Base-by-base conservation (phyloP, 2,329 filamentous ascomycete genomes). In the Botryotinia narcissicola region DNA sequence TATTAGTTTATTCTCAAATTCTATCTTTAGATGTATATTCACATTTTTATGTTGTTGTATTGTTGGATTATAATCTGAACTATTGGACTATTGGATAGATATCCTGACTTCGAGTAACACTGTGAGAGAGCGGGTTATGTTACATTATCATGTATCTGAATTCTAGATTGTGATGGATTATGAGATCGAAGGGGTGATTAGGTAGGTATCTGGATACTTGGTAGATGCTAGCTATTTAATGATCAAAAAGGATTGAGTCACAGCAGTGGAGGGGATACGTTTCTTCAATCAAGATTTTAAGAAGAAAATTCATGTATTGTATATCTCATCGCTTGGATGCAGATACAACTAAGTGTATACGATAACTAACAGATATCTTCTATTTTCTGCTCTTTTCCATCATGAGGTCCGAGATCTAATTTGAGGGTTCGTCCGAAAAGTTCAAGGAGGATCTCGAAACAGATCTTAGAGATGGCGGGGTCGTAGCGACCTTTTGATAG, bases 401-500 rank as follows among this genome's bases (percentile, higher is more conserved):
- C 90, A 77, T 86, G 85, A 51, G 88, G 86, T 0, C 95, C 95
- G 74, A 98, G 81, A 77, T 97, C 94, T 6, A 91, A 88, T 84
- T 93, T 93, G 80, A 98, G 83, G 0, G 89, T 90, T 35, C 95
- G 86, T 0, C 89, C 90, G 83, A 98, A 98, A 74, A 97, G 80
- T 84, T 98, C 95, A 25, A 96, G 85, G 78, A 98, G 83, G 82
- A 98, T 92, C 85, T 97, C 93, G 81, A 97, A 97, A 84, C 95
- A 97, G 51, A 95, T 88, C 80, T 94, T 95, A 6, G 91, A 90
- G 73, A 98, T 87, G 32, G 93, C 93, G 0, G 95, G 93, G 81
- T 98, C 95, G 80, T 97, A 98, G 40, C 95, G 87, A n/a, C 94
- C 95, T 84, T 97, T 97, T 82, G 92, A 94, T 74, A 96, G 85